phyloP scores from a whole-genome alignment of 352 stramenopile species.

The Pythium coloratum region DNA sequence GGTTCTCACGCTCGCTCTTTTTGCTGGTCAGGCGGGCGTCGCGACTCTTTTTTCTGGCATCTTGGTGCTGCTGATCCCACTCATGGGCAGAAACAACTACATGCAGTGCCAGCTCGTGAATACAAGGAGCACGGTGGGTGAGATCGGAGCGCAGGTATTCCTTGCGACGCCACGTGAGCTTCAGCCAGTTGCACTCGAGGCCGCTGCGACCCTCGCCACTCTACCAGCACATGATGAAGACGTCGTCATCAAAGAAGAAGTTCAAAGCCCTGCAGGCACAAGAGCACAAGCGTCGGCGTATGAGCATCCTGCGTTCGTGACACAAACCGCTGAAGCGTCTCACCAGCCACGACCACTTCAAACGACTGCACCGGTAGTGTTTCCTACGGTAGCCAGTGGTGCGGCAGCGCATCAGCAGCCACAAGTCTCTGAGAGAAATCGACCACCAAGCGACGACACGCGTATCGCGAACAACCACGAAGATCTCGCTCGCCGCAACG shows the following conservation, averaged over 20 bases:
- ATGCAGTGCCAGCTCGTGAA: constrained; percentile 62
- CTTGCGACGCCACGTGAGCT: not conserved
- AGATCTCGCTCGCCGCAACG: not conserved
- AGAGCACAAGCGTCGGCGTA: not conserved
- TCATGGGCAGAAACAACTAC: constrained; percentile 36
- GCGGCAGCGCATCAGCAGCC: too few species aligned
- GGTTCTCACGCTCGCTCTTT: not conserved
- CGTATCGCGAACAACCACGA: not conserved
- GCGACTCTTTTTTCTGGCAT: constrained; percentile 40
- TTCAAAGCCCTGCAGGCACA: not conserved
- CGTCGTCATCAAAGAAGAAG: not conserved
- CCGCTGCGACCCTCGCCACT: not conserved
- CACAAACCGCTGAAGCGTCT: too few species aligned
- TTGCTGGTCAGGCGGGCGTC: constrained; percentile 49
- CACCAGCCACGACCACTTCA: not conserved
- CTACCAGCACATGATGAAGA: not conserved
- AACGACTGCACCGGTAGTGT: not conserved
- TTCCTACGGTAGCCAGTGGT: too few species aligned
- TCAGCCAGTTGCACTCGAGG: not conserved
- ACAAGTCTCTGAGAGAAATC: not conserved
- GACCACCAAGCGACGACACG: not conserved
- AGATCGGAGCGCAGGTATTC: constrained; percentile 28
- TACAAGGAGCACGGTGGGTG: constrained; percentile 27
- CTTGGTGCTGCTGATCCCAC: constrained; percentile 56
- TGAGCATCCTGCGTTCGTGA: too few species aligned